Base-by-base conservation (phyloP, 2,329 filamentous ascomycete species). In the Phaeosphaeriaceae sp. region DNA sequence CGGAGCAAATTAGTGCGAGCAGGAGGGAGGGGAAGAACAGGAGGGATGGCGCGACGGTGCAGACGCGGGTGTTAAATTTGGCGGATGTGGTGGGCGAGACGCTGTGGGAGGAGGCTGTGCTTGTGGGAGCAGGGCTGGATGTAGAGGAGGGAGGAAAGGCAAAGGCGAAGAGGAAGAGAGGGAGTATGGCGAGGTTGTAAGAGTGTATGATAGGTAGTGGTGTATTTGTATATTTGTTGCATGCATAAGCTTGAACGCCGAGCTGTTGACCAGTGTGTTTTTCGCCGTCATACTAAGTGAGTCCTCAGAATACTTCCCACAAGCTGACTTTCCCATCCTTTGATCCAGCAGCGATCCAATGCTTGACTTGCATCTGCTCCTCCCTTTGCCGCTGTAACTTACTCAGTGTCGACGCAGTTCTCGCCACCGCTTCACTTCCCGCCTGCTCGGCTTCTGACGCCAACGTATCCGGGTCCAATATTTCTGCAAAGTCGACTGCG, bases 271-370 rank as follows among this genome's bases (percentile, higher is more conserved):
- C n/a, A n/a, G n/a, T n/a, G n/a, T n/a, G n/a, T n/a, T n/a, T n/a
- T n/a, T n/a, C n/a, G n/a, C n/a, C n/a, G n/a, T n/a, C n/a, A n/a
- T n/a, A n/a, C 36, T 5, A 41, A 17, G 41, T 44, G 3, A 15
- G 4, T 25, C 4, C 17, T 72, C 62, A 84, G 57, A 95, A 99
- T 57, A 98, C 88, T 80, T 97, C 92, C 95, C 95, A 99, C 66
- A 99, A 80, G 73, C 92, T 96, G 62, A 98, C 87, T 76, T 96
- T 97, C 19, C 94, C 95, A 80, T 98, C 95, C 76, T 98, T 99
- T 54, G 91, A 91, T 1, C 95, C 95, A 1, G 88, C 92, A 19
- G 90, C 95, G 51, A 98, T 76, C 93, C 94, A 98, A 76, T 98
- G 94, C 22, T 89, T 90, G 51, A 81, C 82, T 69, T 86, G 88